Evolutionary conservation across 2,329 filamentous ascomycete species (phyloP), one percentile per base, ranked within the genome.

Genomic region (Sporothrix brasiliensis): DNA sequence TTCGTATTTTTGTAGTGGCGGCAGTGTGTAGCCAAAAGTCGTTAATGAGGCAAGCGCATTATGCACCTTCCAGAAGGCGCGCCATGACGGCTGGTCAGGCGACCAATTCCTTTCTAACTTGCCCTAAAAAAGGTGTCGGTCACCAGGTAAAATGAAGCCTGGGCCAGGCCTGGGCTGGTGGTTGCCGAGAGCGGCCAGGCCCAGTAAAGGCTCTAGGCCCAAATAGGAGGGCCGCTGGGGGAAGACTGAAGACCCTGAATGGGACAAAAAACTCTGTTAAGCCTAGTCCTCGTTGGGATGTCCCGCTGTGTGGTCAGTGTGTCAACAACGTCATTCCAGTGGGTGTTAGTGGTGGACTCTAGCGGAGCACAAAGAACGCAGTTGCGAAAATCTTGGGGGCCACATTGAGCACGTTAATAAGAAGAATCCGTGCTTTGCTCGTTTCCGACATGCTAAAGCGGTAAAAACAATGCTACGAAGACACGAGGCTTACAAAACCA

Each of bases 61-160:
- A 9, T 66, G 41, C 44, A 16, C 44, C 50, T 53, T 41, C 47
- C 39, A 41, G 49, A 41, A 53, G 27, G n/a, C 10, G 27, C 5
- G 3, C 30, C 65, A 19, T 44, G 34, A 44, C n/a, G 63, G 49
- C 63, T 30, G 63, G 67, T 61, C 67, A 61, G 67, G 41, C 53
- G 67, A 60, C 50, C 63, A 27, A 52, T 60, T 39, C 53, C 54
- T 49, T 41, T 44, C 47, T 24, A 21, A 24, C 68, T 70, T 72
- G 63, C 39, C 70, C 63, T 34, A 70, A 70, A 65, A 2, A 30
- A 41, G 63, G 39, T 52, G 19, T 71, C 67, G 70, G 67, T 69
- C 41, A 71, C 30, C 50, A 34, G 65, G 30, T 39, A 21, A 56
- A 34, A 53, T 65, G 41, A 65, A 39, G 61, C 30, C 56, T 27